Conservation (phyloP, 2,329 filamentous ascomycete species). For the Aspergillus cejpii region DNA sequence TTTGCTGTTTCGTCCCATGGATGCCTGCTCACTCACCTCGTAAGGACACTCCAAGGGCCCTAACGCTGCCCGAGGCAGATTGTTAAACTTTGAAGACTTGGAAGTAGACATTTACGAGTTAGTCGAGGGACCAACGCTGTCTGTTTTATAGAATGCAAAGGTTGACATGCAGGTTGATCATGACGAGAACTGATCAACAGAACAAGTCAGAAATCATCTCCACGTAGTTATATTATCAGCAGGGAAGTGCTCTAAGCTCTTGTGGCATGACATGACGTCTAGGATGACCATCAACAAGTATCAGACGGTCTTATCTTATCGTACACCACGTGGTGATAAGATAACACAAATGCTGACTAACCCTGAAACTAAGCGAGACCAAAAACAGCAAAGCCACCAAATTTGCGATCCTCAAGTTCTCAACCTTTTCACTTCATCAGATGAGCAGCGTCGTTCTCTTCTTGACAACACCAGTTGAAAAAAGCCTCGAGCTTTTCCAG, state of each 20-base stretch:
- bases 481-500: too few species aligned
- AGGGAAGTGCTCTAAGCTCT: too few species aligned
- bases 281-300: too few species aligned
- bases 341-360: conserved; percentile 2
- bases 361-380: background rate
- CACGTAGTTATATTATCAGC: background rate
- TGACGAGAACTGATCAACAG: background rate
- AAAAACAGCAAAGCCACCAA: too few species aligned
- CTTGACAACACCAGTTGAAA: too few species aligned
- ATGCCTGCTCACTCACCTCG: conserved; percentile 15
- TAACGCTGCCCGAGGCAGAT: conserved; percentile 27
- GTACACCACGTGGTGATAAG: conserved; percentile 5
- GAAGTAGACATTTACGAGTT: conserved; percentile 10
- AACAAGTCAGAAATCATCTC: background rate
- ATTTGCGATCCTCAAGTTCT: too few species aligned
- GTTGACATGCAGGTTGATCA: background rate
- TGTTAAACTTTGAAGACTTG: conserved; percentile 21
- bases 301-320: too few species aligned
- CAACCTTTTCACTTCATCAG: background rate
- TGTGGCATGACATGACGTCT: too few species aligned
- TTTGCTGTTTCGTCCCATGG: background rate
- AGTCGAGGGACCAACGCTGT: background rate
- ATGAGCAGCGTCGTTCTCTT: background rate
- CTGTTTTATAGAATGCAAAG: background rate
- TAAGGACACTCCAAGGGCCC: conserved; percentile 28